phyloP scores from a whole-genome alignment of 139 green algal genomes.

The Choricystis sp. region DNA sequence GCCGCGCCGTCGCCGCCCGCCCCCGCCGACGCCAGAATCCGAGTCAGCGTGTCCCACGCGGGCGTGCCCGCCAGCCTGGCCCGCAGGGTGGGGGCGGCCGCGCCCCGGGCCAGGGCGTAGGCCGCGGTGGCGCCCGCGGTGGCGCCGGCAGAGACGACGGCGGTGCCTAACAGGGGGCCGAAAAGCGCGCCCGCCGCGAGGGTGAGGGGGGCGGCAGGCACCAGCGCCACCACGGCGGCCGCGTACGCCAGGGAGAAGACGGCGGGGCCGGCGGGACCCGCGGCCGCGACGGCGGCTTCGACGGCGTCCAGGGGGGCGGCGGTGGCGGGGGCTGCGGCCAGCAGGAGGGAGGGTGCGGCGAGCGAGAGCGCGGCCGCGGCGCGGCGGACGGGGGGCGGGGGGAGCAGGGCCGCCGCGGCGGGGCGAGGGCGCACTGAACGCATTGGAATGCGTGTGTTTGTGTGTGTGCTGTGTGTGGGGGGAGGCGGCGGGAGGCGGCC shows the following conservation, averaged over 20 bases:
- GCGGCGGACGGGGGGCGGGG: too few relatives aligned
- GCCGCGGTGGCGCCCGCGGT: constrained; percentile 36
- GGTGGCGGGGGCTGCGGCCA: too few relatives aligned
- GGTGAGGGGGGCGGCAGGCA: constrained; percentile 53
- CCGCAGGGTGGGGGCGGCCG: constrained; percentile 35
- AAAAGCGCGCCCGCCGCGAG: constrained; percentile 58
- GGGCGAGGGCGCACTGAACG: too few relatives aligned
- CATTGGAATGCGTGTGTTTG: too few relatives aligned
- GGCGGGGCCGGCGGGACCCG: constrained; percentile 22
- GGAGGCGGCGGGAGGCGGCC: too few relatives aligned
- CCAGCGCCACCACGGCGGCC: constrained; percentile 39
- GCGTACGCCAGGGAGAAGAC: constrained; percentile 44
- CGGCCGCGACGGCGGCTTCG: constrained; percentile 2
- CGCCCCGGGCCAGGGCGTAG: constrained; percentile 47
- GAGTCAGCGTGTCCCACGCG: neutral
- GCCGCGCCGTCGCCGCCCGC: constrained; percentile 27
- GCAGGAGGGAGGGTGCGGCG: too few relatives aligned
- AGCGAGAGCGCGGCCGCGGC: too few relatives aligned
- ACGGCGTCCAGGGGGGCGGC: neutral
- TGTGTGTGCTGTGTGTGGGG: too few relatives aligned
- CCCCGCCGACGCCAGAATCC: constrained; percentile 18
- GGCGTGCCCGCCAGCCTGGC: constrained; percentile 11
- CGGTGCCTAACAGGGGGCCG: constrained; percentile 39
- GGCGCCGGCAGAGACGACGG: constrained; percentile 38
- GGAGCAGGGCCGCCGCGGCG: too few relatives aligned